Percentiles rank a stretch among this genome's conserved stretches.
Conservation (phyloP, 1,284 basidiomycete genomes). For the Ganoderma sinense region DNA sequence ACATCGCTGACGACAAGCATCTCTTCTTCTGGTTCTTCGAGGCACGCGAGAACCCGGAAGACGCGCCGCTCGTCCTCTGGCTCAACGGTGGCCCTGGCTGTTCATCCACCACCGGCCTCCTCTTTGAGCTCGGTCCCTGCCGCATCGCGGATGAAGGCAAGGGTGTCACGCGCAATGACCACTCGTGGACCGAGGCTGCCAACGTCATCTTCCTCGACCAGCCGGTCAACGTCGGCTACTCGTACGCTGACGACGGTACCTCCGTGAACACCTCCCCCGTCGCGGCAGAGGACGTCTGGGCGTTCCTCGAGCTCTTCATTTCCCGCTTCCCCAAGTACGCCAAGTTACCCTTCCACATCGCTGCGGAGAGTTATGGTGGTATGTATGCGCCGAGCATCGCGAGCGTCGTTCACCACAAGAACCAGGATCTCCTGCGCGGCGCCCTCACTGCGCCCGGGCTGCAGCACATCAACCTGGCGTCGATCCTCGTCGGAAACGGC, state of each 20-base stretch:
- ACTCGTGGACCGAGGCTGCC: slow-evolving; percentile 42
- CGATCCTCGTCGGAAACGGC: slow-evolving; percentile 85
- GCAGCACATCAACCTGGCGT: slow-evolving; percentile 78
- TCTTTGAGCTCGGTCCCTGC: slow-evolving; percentile 92
- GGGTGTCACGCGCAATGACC: slow-evolving; percentile 74
- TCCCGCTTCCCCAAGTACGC: slow-evolving; percentile 76
- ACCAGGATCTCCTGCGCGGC: slow-evolving; percentile 58
- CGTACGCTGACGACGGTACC: slow-evolving; percentile 55
- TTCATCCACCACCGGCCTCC: slow-evolving; percentile 79
- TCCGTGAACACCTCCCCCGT: slow-evolving; percentile 55
- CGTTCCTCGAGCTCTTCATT: slow-evolving; percentile 91
- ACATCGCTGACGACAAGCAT: slow-evolving; percentile 61
- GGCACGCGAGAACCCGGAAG: slow-evolving; percentile 47
- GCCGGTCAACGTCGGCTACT: slow-evolving; percentile 69
- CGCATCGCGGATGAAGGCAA: slow-evolving; percentile 70
- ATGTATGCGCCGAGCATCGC: slow-evolving; percentile 85
- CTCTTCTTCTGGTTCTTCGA: slow-evolving; percentile 61
- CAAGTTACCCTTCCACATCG: slow-evolving; percentile 72
- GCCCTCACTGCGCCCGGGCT: slow-evolving; percentile 42
- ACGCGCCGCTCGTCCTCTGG: slow-evolving; percentile 69
- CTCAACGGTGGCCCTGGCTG: slow-evolving; percentile 79
- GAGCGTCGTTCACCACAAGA: slow-evolving; percentile 78
- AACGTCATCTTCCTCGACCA: slow-evolving; percentile 65
- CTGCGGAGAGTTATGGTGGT: slow-evolving; percentile 84
- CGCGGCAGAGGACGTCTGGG: slow-evolving; percentile 71